Percentiles rank a stretch among this genome's conserved stretches.
phyloP scores from a whole-genome alignment of 192 early-diverging fungal species.

The Backusella liffmaniae region DNA sequence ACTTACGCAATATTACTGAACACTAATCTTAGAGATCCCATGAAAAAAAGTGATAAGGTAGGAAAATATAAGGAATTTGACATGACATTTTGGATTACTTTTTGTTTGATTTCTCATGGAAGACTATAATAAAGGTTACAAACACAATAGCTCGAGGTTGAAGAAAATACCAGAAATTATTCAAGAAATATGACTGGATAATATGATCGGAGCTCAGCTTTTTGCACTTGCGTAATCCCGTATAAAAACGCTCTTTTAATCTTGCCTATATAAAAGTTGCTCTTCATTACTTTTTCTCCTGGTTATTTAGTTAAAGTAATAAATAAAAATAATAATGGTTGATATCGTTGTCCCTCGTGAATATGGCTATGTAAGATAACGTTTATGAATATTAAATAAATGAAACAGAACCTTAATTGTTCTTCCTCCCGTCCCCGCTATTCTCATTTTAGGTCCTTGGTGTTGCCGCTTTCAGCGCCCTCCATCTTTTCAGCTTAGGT shows the following conservation, averaged over 20 bases:
- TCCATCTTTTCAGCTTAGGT: not conserved
- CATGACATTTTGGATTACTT: not conserved
- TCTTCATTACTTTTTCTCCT: not conserved
- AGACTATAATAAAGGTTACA: not conserved
- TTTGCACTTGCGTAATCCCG: not conserved
- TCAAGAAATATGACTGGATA: not conserved
- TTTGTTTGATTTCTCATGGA: no score
- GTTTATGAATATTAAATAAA: not conserved
- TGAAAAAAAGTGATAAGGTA: not conserved
- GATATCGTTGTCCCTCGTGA: conserved; percentile 45
- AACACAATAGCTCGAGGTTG: not conserved
- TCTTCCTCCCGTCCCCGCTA: not conserved
- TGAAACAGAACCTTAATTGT: not conserved
- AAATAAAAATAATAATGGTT: conserved; percentile 23
- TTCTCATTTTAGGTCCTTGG: conserved; percentile 14
- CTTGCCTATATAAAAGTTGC: not conserved
- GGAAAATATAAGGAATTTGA: not conserved
- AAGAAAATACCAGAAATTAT: not conserved
- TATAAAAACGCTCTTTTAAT: not conserved
- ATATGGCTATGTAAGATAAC: conserved; percentile 57
- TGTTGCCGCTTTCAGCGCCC: not conserved
- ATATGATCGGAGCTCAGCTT: not conserved
- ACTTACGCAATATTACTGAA: not conserved
- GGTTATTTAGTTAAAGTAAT: not conserved
- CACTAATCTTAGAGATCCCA: not conserved